A percentile compares a stretch with the other conserved stretches of the same genome.
These are phyloP conservation scores for Trichoderma aggressivum DNA, from an alignment of 2,329 filamentous ascomycete species.

Conservation along the genomic window DNA sequence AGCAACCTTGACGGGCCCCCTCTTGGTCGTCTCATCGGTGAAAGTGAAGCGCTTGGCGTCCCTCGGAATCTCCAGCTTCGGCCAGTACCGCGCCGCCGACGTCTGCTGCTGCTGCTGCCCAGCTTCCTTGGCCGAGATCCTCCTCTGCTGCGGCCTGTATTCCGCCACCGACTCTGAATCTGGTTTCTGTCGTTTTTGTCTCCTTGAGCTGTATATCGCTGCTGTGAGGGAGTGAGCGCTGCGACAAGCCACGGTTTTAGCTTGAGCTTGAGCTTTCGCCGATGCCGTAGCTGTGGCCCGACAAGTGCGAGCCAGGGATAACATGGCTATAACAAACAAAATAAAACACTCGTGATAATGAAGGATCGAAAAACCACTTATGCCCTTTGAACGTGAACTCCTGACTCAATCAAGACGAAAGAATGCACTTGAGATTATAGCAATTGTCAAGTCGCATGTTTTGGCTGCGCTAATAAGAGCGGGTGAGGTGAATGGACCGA, in stretches of 20 bases:
- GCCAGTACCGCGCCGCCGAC: conserved; percentile 18
- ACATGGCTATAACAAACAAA: neutral
- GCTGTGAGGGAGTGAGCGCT: neutral
- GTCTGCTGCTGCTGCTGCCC: neutral
- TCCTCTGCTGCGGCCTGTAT: neutral
- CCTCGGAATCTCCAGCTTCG: conserved; percentile 20
- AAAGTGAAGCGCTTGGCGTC: conserved; percentile 19
- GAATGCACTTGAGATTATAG: neutral
- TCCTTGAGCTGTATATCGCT: neutral
- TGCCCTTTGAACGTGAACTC: neutral
- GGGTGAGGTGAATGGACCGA: conserved; percentile 4
- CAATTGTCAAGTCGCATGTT: neutral
- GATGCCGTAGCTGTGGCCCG: neutral
- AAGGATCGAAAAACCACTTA: neutral
- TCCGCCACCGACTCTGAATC: neutral
- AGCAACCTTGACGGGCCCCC: conserved; percentile 25
- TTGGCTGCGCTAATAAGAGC: neutral
- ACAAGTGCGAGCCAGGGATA: neutral
- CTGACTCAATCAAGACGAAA: neutral
- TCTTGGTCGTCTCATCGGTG: neutral
- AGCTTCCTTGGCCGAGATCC: neutral
- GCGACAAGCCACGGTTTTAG: neutral
- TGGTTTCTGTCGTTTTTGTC: neutral
- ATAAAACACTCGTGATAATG: neutral
- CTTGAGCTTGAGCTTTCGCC: neutral